Percentiles rank a stretch among this genome's conserved stretches.
Evolutionary conservation across 441 rosid genomes (phyloP).

Genomic region (Erysimum pusillum): DNA sequence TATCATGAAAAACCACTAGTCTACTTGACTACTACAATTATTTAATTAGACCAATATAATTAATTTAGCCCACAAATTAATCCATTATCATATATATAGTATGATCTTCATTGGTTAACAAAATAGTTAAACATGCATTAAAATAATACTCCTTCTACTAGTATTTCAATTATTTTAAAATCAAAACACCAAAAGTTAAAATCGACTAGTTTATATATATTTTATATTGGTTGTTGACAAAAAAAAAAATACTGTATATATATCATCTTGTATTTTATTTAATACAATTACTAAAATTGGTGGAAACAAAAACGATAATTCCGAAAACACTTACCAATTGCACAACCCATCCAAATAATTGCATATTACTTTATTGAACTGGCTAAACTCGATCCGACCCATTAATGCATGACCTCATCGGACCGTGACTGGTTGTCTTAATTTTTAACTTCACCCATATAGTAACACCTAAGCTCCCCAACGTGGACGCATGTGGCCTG

Average conservation of each 20-base stretch:
- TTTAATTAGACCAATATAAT: no score
- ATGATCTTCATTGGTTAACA: no score
- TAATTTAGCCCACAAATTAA: no score
- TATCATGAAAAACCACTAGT: neutral
- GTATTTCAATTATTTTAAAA: no score
- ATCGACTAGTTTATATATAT: no score
- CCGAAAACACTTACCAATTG: constrained; percentile 7
- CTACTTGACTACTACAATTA: no score
- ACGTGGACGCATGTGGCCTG: constrained; percentile 50
- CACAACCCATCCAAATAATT: constrained; percentile 24
- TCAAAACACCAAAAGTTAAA: no score
- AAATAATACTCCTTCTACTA: no score
- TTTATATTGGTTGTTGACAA: no score
- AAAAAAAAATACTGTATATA: no score
- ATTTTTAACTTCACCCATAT: constrained; percentile 41
- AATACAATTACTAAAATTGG: neutral
- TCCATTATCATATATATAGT: no score
- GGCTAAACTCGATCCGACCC: constrained; percentile 45
- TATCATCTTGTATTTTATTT: neutral
- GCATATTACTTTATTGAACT: constrained; percentile 19
- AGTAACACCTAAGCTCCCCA: constrained; percentile 40
- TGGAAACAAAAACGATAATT: neutral
- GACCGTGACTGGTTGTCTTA: constrained; percentile 43
- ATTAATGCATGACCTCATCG: constrained; percentile 45
- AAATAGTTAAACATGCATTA: no score